These are phyloP conservation scores for Zymoseptoria tritici DNA, from an alignment of 2,329 filamentous ascomycete species.

Conservation along the genomic window DNA sequence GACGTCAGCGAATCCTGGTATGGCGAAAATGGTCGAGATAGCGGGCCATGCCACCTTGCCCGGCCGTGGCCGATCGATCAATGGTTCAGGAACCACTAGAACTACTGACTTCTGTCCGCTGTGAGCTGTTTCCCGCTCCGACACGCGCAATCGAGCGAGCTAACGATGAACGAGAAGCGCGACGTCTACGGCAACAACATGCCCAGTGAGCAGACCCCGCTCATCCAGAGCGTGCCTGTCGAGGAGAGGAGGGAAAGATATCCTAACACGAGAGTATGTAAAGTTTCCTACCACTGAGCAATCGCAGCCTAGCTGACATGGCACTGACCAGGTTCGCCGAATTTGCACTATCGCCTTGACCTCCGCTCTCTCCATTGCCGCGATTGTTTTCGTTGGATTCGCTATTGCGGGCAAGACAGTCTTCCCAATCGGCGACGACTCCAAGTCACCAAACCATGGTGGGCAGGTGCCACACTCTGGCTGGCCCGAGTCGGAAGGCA, in stretches of 20 bases:
- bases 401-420: constrained; percentile 29
- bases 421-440: constrained; percentile 29
- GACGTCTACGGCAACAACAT: constrained; percentile 25
- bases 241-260: constrained; percentile 49
- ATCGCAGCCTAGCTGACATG: not conserved
- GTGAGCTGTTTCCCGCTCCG: not conserved
- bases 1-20: constrained; percentile 7
- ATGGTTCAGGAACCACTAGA: constrained; percentile 2
- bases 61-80: constrained; percentile 1
- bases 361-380: constrained; percentile 29
- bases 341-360: constrained; percentile 55
- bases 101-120: not conserved
- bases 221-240: constrained; percentile 57
- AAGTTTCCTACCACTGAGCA: not conserved
- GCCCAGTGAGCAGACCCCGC: constrained; percentile 56
- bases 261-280: constrained; percentile 28
- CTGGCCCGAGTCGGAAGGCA: constrained; percentile 39
- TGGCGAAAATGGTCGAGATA: constrained; percentile 12
- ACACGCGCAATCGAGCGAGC: not conserved
- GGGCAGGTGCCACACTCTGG: constrained; percentile 27
- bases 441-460: constrained; percentile 10
- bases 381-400: constrained; percentile 32
- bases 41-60: constrained; percentile 13
- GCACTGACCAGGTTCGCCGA: constrained; percentile 44
- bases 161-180: constrained; percentile 16